Base-by-base conservation (phyloP, 257 asterid genomes). In the Jaltomata sinuosa region DNA sequence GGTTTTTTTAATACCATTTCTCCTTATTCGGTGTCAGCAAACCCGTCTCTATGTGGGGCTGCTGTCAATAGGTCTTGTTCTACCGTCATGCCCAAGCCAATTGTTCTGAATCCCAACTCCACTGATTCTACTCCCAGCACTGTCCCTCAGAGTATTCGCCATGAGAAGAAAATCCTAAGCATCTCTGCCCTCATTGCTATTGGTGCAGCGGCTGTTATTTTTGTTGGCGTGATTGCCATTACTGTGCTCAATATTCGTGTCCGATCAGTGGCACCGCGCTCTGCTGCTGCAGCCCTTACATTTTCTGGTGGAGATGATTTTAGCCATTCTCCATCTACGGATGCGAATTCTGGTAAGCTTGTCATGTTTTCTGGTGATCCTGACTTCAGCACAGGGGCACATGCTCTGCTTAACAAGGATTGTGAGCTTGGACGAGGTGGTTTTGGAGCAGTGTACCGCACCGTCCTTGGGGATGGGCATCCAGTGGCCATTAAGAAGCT, bases 341-440 rank as follows among this genome's bases (percentile, higher is more conserved):
- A 93, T 84, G 93, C 92, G 34, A 88, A 87, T 85, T 95, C 98
- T 1, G 99, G 97, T 62, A 95, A 95, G 89, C 97, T 95, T 1
- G 98, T 95, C 84, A 94, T 95, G 99, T 95, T 95, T 77, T 89
- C 97, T 0, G 98, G 98, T 5, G 95, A 92, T 84, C 97, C 92
- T 10, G 94, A 94, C 82, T 94, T 95, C 81, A 89, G 94, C 84
- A 88, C 93, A 1, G 98, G 99, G 36, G 89, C 98, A 7, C 97
- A 92, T 54, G 93, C 95, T 64, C 92, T 94, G 83, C 98, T 95
- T 77, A 93, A 91, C 86, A 95, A 93, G 90, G 98, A 95, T 82
- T 92, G 97, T 78, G 99, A 95, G 77, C 94, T 95, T 45, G 99
- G 99, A 11, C 97, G 95, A 0, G 99, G 99, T 47, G 99, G 99